A percentile compares a stretch with the other conserved stretches of the same genome.
These are phyloP conservation scores for Rhodotorula sphaerocarpa DNA, from an alignment of 768 basidiomycete species.

Conservation along the genomic window DNA sequence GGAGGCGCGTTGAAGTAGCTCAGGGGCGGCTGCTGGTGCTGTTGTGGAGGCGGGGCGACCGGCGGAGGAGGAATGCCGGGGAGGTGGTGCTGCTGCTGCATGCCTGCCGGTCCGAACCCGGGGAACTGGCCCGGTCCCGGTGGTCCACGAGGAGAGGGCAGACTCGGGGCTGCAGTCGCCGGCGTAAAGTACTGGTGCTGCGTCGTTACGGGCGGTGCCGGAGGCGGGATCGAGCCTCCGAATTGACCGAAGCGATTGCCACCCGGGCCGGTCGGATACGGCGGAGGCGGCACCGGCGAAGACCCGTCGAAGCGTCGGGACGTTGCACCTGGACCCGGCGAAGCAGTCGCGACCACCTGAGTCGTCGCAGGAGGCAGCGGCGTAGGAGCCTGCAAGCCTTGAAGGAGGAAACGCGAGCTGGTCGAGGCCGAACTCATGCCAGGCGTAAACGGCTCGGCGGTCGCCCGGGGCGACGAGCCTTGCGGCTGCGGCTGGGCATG, in stretches of 20 bases:
- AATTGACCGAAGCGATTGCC: neutral
- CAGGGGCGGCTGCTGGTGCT: neutral
- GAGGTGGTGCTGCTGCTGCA: neutral
- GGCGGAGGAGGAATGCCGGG: neutral
- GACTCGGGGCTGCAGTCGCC: neutral
- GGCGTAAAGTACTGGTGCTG: constrained; percentile 19
- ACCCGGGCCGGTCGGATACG: neutral
- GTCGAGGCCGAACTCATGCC: constrained; percentile 1
- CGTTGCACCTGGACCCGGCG: neutral
- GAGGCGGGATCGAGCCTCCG: neutral
- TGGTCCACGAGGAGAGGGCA: constrained; percentile 3
- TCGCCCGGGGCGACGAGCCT: constrained; percentile 12
- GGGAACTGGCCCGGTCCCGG: constrained; percentile 12
- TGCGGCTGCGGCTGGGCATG: neutral
- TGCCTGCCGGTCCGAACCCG: constrained; percentile 1
- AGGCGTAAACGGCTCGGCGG: constrained; percentile 21
- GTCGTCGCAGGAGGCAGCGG: constrained; percentile 24
- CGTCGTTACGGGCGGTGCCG: constrained; percentile 7
- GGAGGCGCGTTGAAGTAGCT: constrained; percentile 15
- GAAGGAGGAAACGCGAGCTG: constrained; percentile 29
- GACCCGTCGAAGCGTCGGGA: neutral
- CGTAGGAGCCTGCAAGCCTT: neutral
- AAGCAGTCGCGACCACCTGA: constrained; percentile 4
- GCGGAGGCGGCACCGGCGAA: too few species aligned
- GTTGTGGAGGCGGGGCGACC: neutral